Conservation (phyloP, 1,139 yeast genomes). For the Spathaspora jeffriesii region DNA sequence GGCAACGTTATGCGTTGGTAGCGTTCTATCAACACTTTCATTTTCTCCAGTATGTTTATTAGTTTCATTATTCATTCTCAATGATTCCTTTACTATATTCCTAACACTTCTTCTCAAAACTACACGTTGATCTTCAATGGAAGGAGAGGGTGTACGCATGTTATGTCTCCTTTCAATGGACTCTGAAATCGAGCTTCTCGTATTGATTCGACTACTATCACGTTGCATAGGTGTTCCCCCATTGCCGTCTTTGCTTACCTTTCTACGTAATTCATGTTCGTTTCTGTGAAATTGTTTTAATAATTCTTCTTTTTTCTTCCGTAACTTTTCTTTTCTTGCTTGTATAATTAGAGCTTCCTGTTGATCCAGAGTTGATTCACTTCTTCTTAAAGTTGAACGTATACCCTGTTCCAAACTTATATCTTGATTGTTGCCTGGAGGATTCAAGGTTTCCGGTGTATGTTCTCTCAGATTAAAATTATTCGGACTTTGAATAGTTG, state of each 20-base stretch:
- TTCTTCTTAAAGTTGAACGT: conserved; percentile 1
- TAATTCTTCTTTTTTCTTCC: conserved; percentile 2
- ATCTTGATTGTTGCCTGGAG: not conserved
- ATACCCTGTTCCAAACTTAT: not conserved
- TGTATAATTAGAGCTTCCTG: conserved; percentile 3
- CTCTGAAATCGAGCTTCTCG: not conserved
- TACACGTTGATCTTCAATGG: not conserved
- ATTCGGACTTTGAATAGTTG: not conserved
- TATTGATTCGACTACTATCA: too few species aligned
- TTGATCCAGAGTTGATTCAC: not conserved
- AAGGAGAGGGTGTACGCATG: not conserved
- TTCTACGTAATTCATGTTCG: conserved; percentile 1
- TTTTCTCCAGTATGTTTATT: not conserved
- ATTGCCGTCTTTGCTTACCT: not conserved
- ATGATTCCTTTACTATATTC: not conserved
- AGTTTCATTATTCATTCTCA: not conserved
- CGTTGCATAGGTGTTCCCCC: too few species aligned
- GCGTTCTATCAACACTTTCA: not conserved
- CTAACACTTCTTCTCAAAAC: not conserved
- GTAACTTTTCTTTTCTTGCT: not conserved
- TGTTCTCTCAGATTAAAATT: too few species aligned
- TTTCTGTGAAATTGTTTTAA: not conserved
- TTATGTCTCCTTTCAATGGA: not conserved
- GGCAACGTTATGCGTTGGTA: not conserved
- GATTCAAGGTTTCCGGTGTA: too few species aligned